Evolutionary conservation across 2,329 filamentous ascomycete species (phyloP), one percentile per base, ranked within the genome.

Genomic region (Fusarium luffae): DNA sequence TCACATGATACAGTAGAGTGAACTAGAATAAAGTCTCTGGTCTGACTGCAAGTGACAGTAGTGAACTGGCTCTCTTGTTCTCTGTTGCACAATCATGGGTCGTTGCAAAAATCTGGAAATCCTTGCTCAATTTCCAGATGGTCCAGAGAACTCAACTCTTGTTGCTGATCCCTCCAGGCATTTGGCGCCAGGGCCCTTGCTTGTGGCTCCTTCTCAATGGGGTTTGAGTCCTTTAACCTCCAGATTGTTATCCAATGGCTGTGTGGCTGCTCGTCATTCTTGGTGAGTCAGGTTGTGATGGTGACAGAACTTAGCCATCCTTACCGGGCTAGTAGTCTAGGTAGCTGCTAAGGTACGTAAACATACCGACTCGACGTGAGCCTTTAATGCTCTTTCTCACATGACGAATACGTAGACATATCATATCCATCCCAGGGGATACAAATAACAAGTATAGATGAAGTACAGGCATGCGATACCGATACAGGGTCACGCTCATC

Each of bases 101-200:
- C 34, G 43, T 52, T 59, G 23, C 41, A 34, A 46, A 52, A 43
- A 46, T 48, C 21, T 44, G 46, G 41, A 25, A 46, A 50, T 50
- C 54, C 52, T 54, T 43, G 48, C 48, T 41, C 23, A 50, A 54
- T 56, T 63, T 41, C 46, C 55, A 66, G 51, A 32, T 52, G 44
- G 46, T 59, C 55, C 55, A 57, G 60, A 49, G 64, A 59, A 57
- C 23, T 51, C 41, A 59, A 57, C 23, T 61, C 41, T 32, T 71
- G 59, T 21, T 68, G 44, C 54, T 65, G 63, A 70, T 70, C 68
- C 52, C 52, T 70, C 32, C 40, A 68, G 58, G 40, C 58, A 51
- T 60, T 64, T 49, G 37, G 54, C 40, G 41, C 55, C 44, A 55
- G 63, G 57, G 25, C 27, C 66, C 61, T 54, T 69, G 49, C 37